Evolutionary conservation across 441 rosid genomes (phyloP), one percentile per base, ranked within the genome.

Genomic region (Gossypium davidsonii): DNA sequence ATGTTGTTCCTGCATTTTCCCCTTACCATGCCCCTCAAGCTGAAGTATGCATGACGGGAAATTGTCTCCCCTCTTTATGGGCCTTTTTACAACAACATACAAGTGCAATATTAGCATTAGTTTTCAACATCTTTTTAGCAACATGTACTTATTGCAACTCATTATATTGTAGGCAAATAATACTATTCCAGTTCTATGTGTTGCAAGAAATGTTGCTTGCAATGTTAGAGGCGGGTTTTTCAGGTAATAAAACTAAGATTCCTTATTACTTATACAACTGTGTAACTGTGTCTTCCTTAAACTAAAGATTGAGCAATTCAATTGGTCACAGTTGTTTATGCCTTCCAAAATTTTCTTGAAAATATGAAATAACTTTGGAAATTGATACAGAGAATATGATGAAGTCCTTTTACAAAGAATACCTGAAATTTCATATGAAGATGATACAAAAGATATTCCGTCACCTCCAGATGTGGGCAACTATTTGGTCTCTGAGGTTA

Each of bases 1-100:
- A 93, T 78, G 97, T 91, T 73, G 99, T 95, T 84, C 98, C 97
- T 70, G 97, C 99, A 78, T 95, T 95, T 79, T 91, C 98, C 79
- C 99, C 99, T 37, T 93, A 95, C 79, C 86, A 84, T 76, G 90
- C 99, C 79, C 99, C 99, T 68, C 94, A 91, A 80, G 97, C 98
- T 75, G 99, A 95, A 80, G 99, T 95, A 87, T 68, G 75, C 69
- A 70, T 48, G 72, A 63, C 34, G 52, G 80, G 31, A 73, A 51
- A 73, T 76, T 67, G 17, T 34, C 78, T 81, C 76, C 76, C 34
- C 70, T 60, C 67, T 48, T 74, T 62, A 74, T 71, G 58, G 31
- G 58, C 26, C 7, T 70, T 60, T 53, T 71, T 59, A 74, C 69
- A 23, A 42, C 51, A 11, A 9, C 73, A 74, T 62, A 42, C 53